These are phyloP conservation scores for Penicillium olsonii DNA, from an alignment of 2,329 filamentous ascomycete genomes.

Conservation along the genomic window DNA sequence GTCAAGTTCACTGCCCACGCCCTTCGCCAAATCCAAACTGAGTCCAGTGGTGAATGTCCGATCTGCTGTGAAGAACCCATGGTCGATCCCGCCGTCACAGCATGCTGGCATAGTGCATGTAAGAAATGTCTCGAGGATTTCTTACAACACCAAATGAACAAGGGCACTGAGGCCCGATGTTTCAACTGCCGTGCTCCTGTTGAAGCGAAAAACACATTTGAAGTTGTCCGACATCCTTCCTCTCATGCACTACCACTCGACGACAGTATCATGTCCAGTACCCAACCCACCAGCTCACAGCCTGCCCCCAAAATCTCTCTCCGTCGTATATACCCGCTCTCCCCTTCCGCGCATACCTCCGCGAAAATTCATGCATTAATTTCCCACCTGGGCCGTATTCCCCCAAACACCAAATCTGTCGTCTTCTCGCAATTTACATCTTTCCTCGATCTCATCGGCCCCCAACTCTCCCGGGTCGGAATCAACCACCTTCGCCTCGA, in stretches of 20 bases:
- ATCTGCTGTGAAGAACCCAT: conserved; percentile 96
- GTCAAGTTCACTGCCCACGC: conserved; percentile 84
- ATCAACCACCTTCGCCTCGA: conserved; percentile 87
- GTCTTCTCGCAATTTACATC: conserved; percentile 98
- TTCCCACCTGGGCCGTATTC: conserved; percentile 69
- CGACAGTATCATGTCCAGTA: conserved; percentile 43
- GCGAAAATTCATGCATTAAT: conserved; percentile 86
- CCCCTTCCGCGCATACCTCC: conserved; percentile 60
- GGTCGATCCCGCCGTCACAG: conserved; percentile 89
- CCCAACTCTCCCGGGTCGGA: conserved; percentile 69
- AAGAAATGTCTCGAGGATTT: conserved; percentile 89
- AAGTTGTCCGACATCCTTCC: conserved; percentile 75
- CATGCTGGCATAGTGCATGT: conserved; percentile 97
- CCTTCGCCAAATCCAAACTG: conserved; percentile 85
- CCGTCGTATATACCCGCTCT: conserved; percentile 63
- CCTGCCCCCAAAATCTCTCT: conserved; percentile 58
- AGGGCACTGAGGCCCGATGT: conserved; percentile 74
- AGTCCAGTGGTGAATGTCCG: conserved; percentile 85
- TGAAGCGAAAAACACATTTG: conserved; percentile 82
- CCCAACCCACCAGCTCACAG: conserved; percentile 36
- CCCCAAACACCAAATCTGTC: conserved; percentile 78
- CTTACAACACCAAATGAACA: conserved; percentile 81
- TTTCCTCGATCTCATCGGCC: conserved; percentile 87
- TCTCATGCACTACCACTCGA: conserved; percentile 47
- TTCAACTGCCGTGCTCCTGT: conserved; percentile 88